Base-by-base conservation (phyloP, 1,284 basidiomycete genomes). In the Trametes hirsuta region DNA sequence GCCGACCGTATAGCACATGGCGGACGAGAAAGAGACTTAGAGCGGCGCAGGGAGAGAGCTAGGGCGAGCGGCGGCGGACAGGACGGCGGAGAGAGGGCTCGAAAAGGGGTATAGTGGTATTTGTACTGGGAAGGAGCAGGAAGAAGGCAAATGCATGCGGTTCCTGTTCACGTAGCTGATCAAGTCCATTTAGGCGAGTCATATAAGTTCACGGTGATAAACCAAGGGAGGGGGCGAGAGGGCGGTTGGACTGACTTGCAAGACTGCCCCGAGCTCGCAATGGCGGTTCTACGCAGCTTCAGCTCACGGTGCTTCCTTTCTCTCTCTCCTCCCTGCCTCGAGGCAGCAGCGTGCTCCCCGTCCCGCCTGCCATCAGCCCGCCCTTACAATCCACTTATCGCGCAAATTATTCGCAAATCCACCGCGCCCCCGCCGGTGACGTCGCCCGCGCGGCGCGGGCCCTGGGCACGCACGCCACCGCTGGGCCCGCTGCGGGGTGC, bases 1-100 rank as follows among this genome's bases (percentile, higher is more conserved):
- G 69, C 86, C 86, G 63, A 84, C 79, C 58, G 80, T 79, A 73
- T 85, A 88, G 75, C 90, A 93, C 91, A 93, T 93, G 61, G 69
- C 69, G 74, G 65, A 37, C 65, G 66, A 63, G 64, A 57, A 52
- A 59, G 67, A 47, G 64, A 62, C 65, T 40, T 30, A 60, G 69
- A 53, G 37, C 47, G 58, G 58, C 34, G 54, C 21, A 60, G 47
- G 63, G 57, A 61, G 63, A 56, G 48, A 40, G 57, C 66, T 68
- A 69, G 64, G 61, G 65, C 65, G 67, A 66, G 67, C 66, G 70
- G 63, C 67, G 69, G 65, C 71, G 65, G 66, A 66, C 67, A 65
- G 70, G 59, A 52, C 58, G 65, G 63, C 56, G 56, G 64, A 60
- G 68, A 66, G 68, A 64, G 62, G 55, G 68, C 68, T 68, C 73